These are phyloP conservation scores for Adansonia madagascariensis DNA, from an alignment of 441 rosid species.

Conservation along the genomic window DNA sequence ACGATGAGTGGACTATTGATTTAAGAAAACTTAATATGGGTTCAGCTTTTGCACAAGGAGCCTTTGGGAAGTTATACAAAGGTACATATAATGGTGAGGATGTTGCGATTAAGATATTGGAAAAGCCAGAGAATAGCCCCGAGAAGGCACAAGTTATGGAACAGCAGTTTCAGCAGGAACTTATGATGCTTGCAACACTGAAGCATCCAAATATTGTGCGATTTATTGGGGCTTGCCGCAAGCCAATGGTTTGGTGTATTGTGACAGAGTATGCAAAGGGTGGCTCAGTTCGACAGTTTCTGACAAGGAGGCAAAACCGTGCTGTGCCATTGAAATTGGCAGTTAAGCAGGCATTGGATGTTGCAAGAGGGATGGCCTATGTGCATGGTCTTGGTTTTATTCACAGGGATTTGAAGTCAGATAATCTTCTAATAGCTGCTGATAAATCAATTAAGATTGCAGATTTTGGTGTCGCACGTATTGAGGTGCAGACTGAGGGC, in stretches of 20 bases:
- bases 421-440: slow-evolving; percentile 83
- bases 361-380: slow-evolving; percentile 95
- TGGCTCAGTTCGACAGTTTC: slow-evolving; percentile 87
- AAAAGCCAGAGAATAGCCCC: slow-evolving; percentile 72
- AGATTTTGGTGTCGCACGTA: slow-evolving; percentile 96
- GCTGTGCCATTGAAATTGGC: slow-evolving; percentile 87
- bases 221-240: slow-evolving; percentile 86
- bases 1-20: slow-evolving; percentile 93
- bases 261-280: slow-evolving; percentile 98
- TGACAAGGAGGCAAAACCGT: slow-evolving; percentile 77
- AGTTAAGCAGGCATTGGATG: slow-evolving; percentile 93
- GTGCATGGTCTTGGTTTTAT: slow-evolving; percentile 85
- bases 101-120: slow-evolving; percentile 87
- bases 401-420: slow-evolving; percentile 91
- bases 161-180: slow-evolving; percentile 97
- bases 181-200: slow-evolving; percentile 86
- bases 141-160: slow-evolving; percentile 84
- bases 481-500: slow-evolving; percentile 98
- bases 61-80: slow-evolving; percentile 90
- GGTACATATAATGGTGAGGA: slow-evolving; percentile 94
- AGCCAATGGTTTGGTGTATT: slow-evolving; percentile 95
- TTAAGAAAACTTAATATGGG: slow-evolving; percentile 91
- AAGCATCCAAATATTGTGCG: slow-evolving; percentile 92
- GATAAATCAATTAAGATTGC: slow-evolving; percentile 93
- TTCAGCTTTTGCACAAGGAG: slow-evolving; percentile 93